phyloP scores from a whole-genome alignment of 495 filamentous ascomycete genomes.

The Penicillium roqueforti region DNA sequence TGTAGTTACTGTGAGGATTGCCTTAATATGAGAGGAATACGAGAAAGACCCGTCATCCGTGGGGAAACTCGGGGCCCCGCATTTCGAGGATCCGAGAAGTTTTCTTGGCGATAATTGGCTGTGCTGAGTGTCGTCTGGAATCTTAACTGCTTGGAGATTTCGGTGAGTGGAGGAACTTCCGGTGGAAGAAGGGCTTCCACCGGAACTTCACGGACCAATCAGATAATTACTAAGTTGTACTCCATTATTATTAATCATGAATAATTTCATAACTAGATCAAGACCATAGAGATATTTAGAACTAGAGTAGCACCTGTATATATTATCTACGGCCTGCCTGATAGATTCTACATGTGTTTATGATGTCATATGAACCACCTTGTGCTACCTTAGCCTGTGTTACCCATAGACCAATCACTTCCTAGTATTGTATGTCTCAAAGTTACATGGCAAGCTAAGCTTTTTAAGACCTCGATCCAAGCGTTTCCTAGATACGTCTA shows the following conservation, averaged over 20 bases:
- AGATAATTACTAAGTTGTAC: no score
- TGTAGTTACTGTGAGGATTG: not conserved
- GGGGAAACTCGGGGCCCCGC: slow-evolving; percentile 1
- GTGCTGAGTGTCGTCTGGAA: not conserved
- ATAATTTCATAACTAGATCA: not conserved
- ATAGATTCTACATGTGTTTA: not conserved
- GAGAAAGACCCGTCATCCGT: not conserved
- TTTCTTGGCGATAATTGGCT: not conserved
- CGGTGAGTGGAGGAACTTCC: slow-evolving; percentile 6
- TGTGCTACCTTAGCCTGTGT: not conserved
- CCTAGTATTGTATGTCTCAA: not conserved
- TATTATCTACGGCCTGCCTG: not conserved
- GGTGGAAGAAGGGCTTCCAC: not conserved
- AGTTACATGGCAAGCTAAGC: slow-evolving; percentile 2
- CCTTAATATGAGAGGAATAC: slow-evolving; percentile 4
- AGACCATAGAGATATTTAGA: not conserved
- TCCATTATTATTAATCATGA: no score
- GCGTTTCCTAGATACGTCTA: not conserved
- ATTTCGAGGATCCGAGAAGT: not conserved
- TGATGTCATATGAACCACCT: not conserved
- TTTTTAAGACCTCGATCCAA: slow-evolving; percentile 1
- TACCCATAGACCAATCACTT: not conserved
- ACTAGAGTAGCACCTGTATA: no score
- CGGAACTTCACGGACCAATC: slow-evolving; percentile 5
- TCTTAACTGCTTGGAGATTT: not conserved